phyloP scores from a whole-genome alignment of 1,284 basidiomycete genomes.

The Singerocomus inundabilis region DNA sequence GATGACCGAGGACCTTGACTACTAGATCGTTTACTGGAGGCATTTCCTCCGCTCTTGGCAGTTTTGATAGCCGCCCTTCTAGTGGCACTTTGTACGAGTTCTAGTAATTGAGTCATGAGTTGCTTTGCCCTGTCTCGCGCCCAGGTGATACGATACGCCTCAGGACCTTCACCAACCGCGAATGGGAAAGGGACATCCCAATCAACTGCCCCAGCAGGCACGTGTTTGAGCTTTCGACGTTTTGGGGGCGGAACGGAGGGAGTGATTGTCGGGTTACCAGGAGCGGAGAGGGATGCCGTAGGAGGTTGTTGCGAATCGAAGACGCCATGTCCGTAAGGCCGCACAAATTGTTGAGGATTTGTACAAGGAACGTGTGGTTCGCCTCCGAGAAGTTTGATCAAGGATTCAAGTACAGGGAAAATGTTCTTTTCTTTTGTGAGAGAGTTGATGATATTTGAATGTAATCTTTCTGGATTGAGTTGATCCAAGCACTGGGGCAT shows the following conservation, averaged over 20 bases:
- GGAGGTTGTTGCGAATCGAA: constrained; percentile 16
- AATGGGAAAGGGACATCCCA: constrained; percentile 83
- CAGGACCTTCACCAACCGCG: constrained; percentile 62
- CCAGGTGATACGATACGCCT: constrained; percentile 59
- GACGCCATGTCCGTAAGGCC: constrained; percentile 23
- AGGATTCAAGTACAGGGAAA: constrained; percentile 60
- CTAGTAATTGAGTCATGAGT: constrained; percentile 58
- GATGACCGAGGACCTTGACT: constrained; percentile 5
- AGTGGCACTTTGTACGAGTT: constrained; percentile 57
- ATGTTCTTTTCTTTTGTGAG: constrained; percentile 63
- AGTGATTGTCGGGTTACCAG: background rate
- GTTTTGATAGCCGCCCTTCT: constrained; percentile 49
- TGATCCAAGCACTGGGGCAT: constrained; percentile 12
- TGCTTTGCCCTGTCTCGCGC: constrained; percentile 58
- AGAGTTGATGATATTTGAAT: constrained; percentile 55
- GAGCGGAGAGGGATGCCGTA: background rate
- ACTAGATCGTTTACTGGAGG: background rate
- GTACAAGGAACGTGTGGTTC: constrained; percentile 14
- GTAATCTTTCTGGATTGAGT: constrained; percentile 40
- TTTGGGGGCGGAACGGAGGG: constrained; percentile 40
- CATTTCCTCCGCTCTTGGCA: constrained; percentile 22
- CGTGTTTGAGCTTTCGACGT: constrained; percentile 58
- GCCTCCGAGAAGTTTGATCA: constrained; percentile 51
- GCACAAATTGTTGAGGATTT: constrained; percentile 16
- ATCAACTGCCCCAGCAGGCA: constrained; percentile 73